Conservation (phyloP, 75 land plant species). For the Cupressus sempervirens region DNA sequence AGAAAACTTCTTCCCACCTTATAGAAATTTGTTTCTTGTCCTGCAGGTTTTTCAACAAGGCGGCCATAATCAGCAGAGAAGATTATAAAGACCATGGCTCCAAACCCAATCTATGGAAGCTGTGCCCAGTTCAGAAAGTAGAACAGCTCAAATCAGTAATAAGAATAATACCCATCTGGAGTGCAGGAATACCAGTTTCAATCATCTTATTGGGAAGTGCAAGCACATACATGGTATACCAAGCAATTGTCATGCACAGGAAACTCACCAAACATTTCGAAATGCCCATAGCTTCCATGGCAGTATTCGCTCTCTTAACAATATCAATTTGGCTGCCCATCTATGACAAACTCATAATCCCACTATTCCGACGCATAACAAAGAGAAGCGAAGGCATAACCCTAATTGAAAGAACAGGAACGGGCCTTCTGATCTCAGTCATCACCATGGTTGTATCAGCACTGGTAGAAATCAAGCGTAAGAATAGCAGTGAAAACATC, state of each 20-base stretch:
- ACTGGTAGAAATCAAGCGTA: constrained; percentile 40
- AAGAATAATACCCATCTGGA: constrained; percentile 75
- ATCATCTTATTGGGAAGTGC: constrained; percentile 41
- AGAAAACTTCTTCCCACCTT: background rate
- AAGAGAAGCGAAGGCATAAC: constrained; percentile 44
- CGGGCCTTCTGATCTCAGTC: constrained; percentile 44
- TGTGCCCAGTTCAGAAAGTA: constrained; percentile 65
- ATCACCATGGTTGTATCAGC: constrained; percentile 59
- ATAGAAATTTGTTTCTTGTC: background rate
- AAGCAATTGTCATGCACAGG: constrained; percentile 52
- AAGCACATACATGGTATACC: constrained; percentile 57
- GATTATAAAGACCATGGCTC: constrained; percentile 21
- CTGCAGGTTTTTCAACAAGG: constrained; percentile 71
- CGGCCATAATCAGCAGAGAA: constrained; percentile 29
- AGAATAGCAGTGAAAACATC: constrained; percentile 11
- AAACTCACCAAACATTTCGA: constrained; percentile 33
- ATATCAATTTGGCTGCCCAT: constrained; percentile 52
- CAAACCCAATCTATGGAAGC: constrained; percentile 44
- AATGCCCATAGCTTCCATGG: constrained; percentile 57
- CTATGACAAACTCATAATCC: constrained; percentile 56
- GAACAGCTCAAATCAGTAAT: constrained; percentile 85
- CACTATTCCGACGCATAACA: constrained; percentile 35
- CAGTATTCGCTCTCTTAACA: constrained; percentile 39
- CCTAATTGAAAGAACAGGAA: constrained; percentile 57
- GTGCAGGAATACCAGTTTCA: constrained; percentile 54